Evolutionary conservation across 176 grass and related monocot species (phyloP).

Genomic region (Zoysia japonica): DNA sequence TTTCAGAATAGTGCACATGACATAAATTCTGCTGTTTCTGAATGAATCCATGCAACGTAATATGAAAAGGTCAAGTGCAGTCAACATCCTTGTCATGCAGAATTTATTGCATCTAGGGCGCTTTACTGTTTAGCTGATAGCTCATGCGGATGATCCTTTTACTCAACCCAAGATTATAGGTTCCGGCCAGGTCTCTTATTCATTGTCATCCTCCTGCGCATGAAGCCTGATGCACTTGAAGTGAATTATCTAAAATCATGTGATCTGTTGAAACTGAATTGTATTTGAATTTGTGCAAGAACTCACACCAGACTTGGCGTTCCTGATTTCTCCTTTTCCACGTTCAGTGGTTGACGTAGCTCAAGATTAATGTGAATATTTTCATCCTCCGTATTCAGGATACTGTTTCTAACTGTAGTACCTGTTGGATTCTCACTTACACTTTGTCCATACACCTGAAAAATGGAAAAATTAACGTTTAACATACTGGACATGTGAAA

Average conservation of each 20-base stretch:
- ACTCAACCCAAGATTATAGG: not conserved
- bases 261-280: not conserved
- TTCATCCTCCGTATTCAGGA: conserved; percentile 31
- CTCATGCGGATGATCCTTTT: not conserved
- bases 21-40: not conserved
- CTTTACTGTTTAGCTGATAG: not conserved
- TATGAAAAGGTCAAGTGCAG: conserved; percentile 8
- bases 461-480: conserved; percentile 10
- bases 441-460: conserved; percentile 46
- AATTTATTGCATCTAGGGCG: not conserved
- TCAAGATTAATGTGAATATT: conserved; percentile 41
- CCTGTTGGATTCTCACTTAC: conserved; percentile 26
- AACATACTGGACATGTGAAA: not conserved
- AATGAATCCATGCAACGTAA: conserved; percentile 1
- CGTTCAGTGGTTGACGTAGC: conserved; percentile 38
- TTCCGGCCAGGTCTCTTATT: not conserved
- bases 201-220: not conserved
- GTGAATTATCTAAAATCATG: not conserved
- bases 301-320: conserved; percentile 44
- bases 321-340: conserved; percentile 11
- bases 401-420: conserved; percentile 28
- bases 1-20: not conserved
- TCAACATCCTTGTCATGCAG: not conserved
- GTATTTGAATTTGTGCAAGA: not conserved
- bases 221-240: conserved; percentile 32